phyloP scores from a whole-genome alignment of 257 asterid genomes.

The Thymus mandschuricus region DNA sequence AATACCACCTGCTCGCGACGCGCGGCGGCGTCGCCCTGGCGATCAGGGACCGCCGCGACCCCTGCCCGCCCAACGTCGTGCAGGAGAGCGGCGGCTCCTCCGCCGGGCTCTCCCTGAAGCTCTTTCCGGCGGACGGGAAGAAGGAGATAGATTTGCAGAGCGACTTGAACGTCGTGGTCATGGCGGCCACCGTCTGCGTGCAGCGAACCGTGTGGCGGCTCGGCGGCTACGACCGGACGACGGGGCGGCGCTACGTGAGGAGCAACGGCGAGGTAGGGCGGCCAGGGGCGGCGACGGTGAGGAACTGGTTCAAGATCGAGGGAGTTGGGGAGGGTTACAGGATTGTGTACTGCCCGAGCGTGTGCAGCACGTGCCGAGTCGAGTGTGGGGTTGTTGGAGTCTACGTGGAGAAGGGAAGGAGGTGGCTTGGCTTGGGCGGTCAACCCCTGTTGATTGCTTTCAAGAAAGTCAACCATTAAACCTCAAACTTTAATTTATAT shows the following conservation, averaged over 20 bases:
- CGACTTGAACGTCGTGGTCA: slow-evolving; percentile 51
- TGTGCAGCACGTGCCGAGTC: slow-evolving; percentile 42
- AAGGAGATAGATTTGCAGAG: slow-evolving; percentile 29
- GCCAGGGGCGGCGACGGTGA: slow-evolving; percentile 47
- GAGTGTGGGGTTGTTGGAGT: slow-evolving; percentile 55
- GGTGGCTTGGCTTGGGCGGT: slow-evolving; percentile 56
- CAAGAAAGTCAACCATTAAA: slow-evolving; percentile 31
- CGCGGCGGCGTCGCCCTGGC: slow-evolving; percentile 54
- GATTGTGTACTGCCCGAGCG: slow-evolving; percentile 57
- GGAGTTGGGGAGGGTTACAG: slow-evolving; percentile 31
- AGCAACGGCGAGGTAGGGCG: slow-evolving; percentile 46
- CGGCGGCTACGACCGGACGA: slow-evolving; percentile 30
- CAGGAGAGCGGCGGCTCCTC: slow-evolving; percentile 45
- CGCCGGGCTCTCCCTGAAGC: slow-evolving; percentile 46
- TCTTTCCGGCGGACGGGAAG: slow-evolving; percentile 37
- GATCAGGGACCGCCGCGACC: slow-evolving; percentile 38
- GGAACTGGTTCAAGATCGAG: slow-evolving; percentile 59
- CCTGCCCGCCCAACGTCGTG: slow-evolving; percentile 48
- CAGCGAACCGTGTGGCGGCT: slow-evolving; percentile 60
- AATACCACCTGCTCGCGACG: slow-evolving; percentile 36
- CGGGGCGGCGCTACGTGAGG: slow-evolving; percentile 50
- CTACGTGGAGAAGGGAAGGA: slow-evolving; percentile 47
- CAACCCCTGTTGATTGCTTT: slow-evolving; percentile 43
- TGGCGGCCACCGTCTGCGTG: slow-evolving; percentile 56
- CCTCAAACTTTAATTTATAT: background rate